A percentile compares a stretch with the other conserved stretches of the same genome.
phyloP scores from a whole-genome alignment of 352 stramenopile species.

The Pythium volutum region DNA sequence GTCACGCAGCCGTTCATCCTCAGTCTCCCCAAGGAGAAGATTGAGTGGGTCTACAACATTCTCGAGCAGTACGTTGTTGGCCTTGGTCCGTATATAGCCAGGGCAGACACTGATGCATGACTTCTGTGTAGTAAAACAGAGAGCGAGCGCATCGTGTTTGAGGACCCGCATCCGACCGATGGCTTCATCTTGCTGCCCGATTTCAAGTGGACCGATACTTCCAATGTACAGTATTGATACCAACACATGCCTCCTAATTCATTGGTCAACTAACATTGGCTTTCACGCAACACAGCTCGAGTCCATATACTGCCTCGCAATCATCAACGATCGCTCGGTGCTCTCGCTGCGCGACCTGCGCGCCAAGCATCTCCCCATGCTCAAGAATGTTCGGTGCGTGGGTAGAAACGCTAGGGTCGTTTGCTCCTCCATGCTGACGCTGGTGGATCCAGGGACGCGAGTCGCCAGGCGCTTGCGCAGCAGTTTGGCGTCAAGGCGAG shows the following conservation, averaged over 20 bases:
- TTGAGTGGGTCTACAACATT: conserved; percentile 90
- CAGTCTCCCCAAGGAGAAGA: conserved; percentile 64
- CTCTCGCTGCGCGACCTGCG: conserved; percentile 75
- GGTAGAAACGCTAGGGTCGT: not conserved
- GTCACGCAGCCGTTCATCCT: conserved; percentile 78
- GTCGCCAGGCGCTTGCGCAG: conserved; percentile 42
- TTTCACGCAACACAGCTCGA: conserved; percentile 42
- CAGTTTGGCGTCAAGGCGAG: conserved; percentile 58
- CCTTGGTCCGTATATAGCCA: not conserved
- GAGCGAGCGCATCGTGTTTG: conserved; percentile 75
- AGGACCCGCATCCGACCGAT: conserved; percentile 55
- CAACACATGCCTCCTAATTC: no score
- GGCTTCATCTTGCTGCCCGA: conserved; percentile 82
- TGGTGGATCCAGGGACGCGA: conserved; percentile 30
- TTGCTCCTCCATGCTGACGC: not conserved
- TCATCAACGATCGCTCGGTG: conserved; percentile 72
- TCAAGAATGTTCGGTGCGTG: conserved; percentile 70
- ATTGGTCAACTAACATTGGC: not conserved
- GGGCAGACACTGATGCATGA: not conserved
- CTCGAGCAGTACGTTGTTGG: conserved; percentile 71
- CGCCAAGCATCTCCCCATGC: conserved; percentile 52
- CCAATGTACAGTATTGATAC: conserved; percentile 38
- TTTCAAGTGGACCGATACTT: conserved; percentile 79
- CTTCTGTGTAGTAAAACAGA: conserved; percentile 60
- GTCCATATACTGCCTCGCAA: conserved; percentile 78